Percentiles rank a stretch among this genome's conserved stretches.
Evolutionary conservation across 768 basidiomycete species (phyloP).

Genomic region (Obba rivulosa): DNA sequence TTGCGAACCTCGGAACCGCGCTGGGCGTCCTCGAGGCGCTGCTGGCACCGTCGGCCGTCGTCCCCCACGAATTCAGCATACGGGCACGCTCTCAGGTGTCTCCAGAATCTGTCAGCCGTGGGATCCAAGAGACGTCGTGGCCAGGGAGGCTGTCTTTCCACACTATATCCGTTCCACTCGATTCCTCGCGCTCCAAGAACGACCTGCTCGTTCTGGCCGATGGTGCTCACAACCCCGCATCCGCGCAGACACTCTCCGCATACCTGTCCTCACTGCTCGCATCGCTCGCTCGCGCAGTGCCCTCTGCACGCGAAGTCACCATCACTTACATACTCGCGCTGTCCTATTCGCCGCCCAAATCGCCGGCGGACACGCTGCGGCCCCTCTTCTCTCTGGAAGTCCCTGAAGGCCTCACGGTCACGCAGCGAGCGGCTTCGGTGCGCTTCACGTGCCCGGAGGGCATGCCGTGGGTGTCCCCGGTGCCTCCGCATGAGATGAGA

Average conservation of each 20-base stretch:
- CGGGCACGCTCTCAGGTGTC: slow-evolving; percentile 37
- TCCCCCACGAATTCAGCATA: slow-evolving; percentile 16
- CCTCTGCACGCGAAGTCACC: slow-evolving; percentile 25
- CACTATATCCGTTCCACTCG: slow-evolving; percentile 22
- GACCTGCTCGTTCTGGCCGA: slow-evolving; percentile 63
- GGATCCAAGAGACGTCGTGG: slow-evolving; percentile 65
- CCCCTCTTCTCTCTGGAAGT: slow-evolving; percentile 51
- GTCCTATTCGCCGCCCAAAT: slow-evolving; percentile 85
- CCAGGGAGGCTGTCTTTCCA: slow-evolving; percentile 81
- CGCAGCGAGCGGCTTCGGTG: slow-evolving; percentile 36
- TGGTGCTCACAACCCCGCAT: slow-evolving; percentile 90
- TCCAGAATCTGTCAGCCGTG: slow-evolving; percentile 41
- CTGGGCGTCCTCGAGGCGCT: slow-evolving; percentile 69
- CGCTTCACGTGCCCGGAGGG: slow-evolving; percentile 73
- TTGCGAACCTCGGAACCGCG: slow-evolving; percentile 79
- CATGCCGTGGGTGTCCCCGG: slow-evolving; percentile 91
- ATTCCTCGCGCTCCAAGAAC: not conserved
- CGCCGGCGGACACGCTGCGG: slow-evolving; percentile 61
- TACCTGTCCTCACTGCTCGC: slow-evolving; percentile 50
- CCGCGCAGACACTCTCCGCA: slow-evolving; percentile 56
- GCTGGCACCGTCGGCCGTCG: slow-evolving; percentile 37
- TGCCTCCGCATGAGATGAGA: slow-evolving; percentile 45
- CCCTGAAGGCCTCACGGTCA: slow-evolving; percentile 30
- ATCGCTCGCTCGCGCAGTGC: slow-evolving; percentile 12
- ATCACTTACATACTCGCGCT: slow-evolving; percentile 75